phyloP scores from a whole-genome alignment of 352 stramenopile genomes.

The Paralagenidium karlingii region DNA sequence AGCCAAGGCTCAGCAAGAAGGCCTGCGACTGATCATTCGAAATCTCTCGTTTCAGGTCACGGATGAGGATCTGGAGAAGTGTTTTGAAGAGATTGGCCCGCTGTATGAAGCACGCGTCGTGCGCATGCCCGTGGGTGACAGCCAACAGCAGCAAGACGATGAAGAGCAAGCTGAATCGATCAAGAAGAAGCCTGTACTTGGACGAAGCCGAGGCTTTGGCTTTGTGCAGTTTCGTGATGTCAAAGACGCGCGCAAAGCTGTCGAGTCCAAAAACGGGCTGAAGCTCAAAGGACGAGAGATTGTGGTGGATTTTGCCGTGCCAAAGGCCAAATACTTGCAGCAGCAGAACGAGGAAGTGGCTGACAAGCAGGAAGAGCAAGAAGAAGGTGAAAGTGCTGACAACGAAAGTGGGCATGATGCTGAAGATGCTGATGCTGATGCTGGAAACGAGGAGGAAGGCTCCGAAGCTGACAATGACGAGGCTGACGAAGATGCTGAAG shows the following conservation, averaged over 20 bases:
- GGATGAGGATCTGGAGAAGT: constrained; percentile 53
- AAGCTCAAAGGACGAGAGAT: constrained; percentile 78
- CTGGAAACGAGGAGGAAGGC: constrained; percentile 8
- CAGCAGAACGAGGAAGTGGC: constrained; percentile 18
- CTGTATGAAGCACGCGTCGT: constrained; percentile 65
- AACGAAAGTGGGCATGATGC: constrained; percentile 14
- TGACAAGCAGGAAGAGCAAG: constrained; percentile 9
- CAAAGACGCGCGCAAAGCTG: constrained; percentile 37
- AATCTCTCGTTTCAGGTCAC: constrained; percentile 75
- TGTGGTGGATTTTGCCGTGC: constrained; percentile 76
- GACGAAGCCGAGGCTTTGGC: constrained; percentile 65
- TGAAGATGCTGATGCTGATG: constrained; percentile 7
- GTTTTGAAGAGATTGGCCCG: constrained; percentile 48
- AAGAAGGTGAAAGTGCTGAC: constrained; percentile 8
- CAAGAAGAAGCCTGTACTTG: constrained; percentile 10
- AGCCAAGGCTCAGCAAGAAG: constrained; percentile 17
- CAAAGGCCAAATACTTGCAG: constrained; percentile 67
- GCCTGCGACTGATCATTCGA: constrained; percentile 67
- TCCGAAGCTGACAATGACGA: constrained; percentile 17
- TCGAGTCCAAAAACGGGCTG: constrained; percentile 57
- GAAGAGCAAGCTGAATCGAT: constrained; percentile 13
- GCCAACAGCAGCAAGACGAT: constrained; percentile 8
- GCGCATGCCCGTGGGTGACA: constrained; percentile 31
- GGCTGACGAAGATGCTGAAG: constrained; percentile 13
- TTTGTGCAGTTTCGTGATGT: constrained; percentile 74